phyloP scores from a whole-genome alignment of 2,329 filamentous ascomycete genomes.

The Penicillium decumbens region DNA sequence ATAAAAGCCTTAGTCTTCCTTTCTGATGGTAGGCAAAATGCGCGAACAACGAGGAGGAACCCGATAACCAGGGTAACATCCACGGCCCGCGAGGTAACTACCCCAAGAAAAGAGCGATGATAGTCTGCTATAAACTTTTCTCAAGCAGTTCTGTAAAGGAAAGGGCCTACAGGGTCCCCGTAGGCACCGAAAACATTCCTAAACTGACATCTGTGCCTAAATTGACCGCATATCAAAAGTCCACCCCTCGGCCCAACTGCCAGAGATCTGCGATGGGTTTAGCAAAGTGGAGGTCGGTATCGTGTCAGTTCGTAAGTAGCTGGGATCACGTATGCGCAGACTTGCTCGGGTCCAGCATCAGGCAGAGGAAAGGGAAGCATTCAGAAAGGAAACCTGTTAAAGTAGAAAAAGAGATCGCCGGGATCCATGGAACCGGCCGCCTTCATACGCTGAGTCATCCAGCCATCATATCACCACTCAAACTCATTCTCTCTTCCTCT shows the following conservation, averaged over 20 bases:
- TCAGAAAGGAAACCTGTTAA: neutral
- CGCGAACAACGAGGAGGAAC: neutral
- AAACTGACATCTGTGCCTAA: neutral
- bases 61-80: neutral
- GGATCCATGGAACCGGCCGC: conserved; percentile 6
- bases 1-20: neutral
- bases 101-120: neutral
- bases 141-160: neutral
- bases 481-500: neutral
- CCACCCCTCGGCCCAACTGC: conserved; percentile 6
- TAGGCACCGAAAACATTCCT: neutral
- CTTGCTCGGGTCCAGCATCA: conserved; percentile 1
- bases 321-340: conserved; percentile 1
- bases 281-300: neutral
- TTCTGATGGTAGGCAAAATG: neutral
- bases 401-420: neutral
- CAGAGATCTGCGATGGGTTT: conserved; percentile 2
- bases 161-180: neutral
- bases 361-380: neutral
- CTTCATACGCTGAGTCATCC: conserved; percentile 12
- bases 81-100: neutral
- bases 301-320: neutral
- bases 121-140: neutral
- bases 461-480: conserved; percentile 7
- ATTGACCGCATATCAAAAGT: neutral